Evolutionary conservation across 2,329 filamentous ascomycete genomes (phyloP).

Genomic region (Biscogniauxia marginata): DNA sequence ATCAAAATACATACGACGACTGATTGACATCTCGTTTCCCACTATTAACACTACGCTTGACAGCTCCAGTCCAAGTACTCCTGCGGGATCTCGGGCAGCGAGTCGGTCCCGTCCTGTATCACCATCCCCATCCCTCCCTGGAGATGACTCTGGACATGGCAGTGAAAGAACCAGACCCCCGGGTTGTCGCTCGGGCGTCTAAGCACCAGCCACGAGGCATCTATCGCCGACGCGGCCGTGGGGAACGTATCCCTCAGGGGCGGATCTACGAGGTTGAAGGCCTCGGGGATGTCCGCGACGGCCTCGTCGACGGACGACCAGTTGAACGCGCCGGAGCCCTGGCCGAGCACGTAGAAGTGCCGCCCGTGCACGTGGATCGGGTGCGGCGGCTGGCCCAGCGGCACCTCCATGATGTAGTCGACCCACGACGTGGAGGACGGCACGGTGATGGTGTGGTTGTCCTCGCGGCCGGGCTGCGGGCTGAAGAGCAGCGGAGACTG

Average conservation of each 20-base stretch:
- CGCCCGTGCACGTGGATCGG: conserved; percentile 65
- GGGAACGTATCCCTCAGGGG: conserved; percentile 50
- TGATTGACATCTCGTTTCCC: too few species aligned
- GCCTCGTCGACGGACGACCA: conserved; percentile 56
- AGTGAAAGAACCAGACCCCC: conserved; percentile 55
- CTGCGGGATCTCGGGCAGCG: conserved; percentile 41
- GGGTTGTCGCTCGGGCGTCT: conserved; percentile 53
- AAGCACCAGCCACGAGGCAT: conserved; percentile 47
- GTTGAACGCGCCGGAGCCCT: conserved; percentile 48
- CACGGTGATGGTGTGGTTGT: conserved; percentile 47
- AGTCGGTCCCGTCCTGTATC: conserved; percentile 47
- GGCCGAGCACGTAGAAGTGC: conserved; percentile 57
- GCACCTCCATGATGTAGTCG: conserved; percentile 49
- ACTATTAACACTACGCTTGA: neutral
- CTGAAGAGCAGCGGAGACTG: conserved; percentile 46
- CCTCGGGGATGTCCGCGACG: conserved; percentile 40
- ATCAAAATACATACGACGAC: too few species aligned
- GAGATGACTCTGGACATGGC: conserved; percentile 54
- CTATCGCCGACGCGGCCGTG: conserved; percentile 34
- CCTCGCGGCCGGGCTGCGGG: conserved; percentile 34
- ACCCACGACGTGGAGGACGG: conserved; percentile 47
- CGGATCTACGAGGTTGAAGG: conserved; percentile 58
- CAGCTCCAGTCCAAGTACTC: conserved; percentile 31
- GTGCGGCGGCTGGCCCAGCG: conserved; percentile 43
- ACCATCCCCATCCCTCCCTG: conserved; percentile 55